Evolutionary conservation across 805 yeast genomes (phyloP), one percentile per base, ranked within the genome.

Genomic region (Candida mattraensis): DNA sequence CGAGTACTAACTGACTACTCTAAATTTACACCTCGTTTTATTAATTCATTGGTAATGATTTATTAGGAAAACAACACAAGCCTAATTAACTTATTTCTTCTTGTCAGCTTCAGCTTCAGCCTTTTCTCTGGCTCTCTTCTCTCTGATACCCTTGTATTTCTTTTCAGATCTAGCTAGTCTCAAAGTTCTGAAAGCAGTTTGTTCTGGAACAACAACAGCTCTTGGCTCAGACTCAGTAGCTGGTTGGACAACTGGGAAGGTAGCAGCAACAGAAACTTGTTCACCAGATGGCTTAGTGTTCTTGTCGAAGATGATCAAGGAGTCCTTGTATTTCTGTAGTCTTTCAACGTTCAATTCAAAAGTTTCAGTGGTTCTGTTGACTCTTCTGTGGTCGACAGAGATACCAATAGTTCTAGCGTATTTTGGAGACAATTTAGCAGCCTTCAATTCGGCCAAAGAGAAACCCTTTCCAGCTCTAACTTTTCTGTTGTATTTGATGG

Each of bases 101-200:
- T 89, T 89, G 66, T 88, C 96, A 76, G 95, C 95, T 78, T 89
- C 99, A 70, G 97, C 98, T 77, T 87, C 98, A 70, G 96, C 97
- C 78, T 79, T 80, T 58, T 89, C 97, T 67, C 70, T 80, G 64
- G 95, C 95, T 77, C 96, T 85, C 94, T 91, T 93, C 69, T 82
- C 98, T 76, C 95, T 88, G 76, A 79, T 76, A 80, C 99, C 99
- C 70, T 71, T 77, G 84, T 78, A 84, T 73, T 78, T 87, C 81
- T 91, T 87, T 62, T 85, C 86, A 58, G 95, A 82, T 80, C 93
- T 86, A 54, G 98, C 98, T 63, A 76, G 72, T 76, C 98, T 87
- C 69, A 93, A 85, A 63, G 97, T 88, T 72, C 83, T 79, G 95
- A 63, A 91, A 66, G 99, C 98, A 60, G 76, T 50, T 53, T 72